Conservation (phyloP, 257 asterid species). For the Cordia subcordata region DNA sequence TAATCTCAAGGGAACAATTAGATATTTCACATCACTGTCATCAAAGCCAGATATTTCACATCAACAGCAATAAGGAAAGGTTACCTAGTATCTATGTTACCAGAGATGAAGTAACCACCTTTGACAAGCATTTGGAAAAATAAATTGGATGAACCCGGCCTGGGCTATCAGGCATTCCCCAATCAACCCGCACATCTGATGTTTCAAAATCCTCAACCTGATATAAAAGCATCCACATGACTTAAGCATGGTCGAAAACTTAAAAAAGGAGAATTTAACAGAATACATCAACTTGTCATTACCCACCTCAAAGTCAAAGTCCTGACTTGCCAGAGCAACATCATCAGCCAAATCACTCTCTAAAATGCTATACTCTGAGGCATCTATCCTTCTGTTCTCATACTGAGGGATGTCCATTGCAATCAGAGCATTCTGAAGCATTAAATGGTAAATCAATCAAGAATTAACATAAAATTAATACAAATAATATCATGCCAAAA, state of each 20-base stretch:
- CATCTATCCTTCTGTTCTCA: slow-evolving; percentile 46
- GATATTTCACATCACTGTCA: not conserved
- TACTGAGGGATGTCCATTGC: slow-evolving; percentile 67
- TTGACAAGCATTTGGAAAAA: slow-evolving; percentile 71
- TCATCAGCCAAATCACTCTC: slow-evolving; percentile 44
- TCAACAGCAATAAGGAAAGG: slow-evolving; percentile 10
- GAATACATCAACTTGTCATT: not conserved
- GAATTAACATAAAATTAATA: not conserved
- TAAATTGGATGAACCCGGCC: slow-evolving; percentile 61
- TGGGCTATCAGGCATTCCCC: slow-evolving; percentile 59
- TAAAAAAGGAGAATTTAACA: not conserved
- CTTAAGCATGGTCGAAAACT: slow-evolving; percentile 4
- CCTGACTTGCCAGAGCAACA: slow-evolving; percentile 33
- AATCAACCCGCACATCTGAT: slow-evolving; percentile 32
- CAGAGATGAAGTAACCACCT: slow-evolving; percentile 37
- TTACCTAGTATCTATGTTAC: slow-evolving; percentile 10
- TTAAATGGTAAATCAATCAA: slow-evolving; percentile 17
- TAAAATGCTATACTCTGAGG: slow-evolving; percentile 30
- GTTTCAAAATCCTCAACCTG: slow-evolving; percentile 53
- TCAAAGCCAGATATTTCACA: not conserved
- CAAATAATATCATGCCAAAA: not conserved
- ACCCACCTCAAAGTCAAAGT: slow-evolving; percentile 55
- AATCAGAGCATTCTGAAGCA: slow-evolving; percentile 56
- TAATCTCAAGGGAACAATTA: not conserved
- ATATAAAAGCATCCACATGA: slow-evolving; percentile 7